A percentile compares a stretch with the other conserved stretches of the same genome.
Evolutionary conservation across 768 basidiomycete genomes (phyloP).

Genomic region (Pleurotus tuoliensis): DNA sequence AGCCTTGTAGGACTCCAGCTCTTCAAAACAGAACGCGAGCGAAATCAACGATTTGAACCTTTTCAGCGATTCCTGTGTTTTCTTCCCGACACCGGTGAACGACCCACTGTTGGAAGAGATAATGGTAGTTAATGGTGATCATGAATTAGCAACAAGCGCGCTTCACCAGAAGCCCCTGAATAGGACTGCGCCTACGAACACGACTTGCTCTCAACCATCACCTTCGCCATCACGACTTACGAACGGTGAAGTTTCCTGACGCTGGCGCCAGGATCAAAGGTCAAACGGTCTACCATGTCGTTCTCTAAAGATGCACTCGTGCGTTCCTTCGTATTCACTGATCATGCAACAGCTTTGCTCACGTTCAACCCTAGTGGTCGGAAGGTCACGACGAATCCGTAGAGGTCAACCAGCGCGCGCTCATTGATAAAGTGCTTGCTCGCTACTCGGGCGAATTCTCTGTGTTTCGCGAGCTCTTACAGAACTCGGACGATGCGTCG

Average conservation of each 20-base stretch:
- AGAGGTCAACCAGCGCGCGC: conserved; percentile 92
- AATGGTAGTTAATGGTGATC: too few species aligned
- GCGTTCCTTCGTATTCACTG: not conserved
- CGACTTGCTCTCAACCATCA: too few species aligned
- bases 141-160: too few species aligned
- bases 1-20: too few species aligned
- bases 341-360: not conserved
- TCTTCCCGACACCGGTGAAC: too few species aligned
- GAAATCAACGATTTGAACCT: too few species aligned
- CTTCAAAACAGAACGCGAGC: too few species aligned
- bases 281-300: not conserved
- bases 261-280: not conserved
- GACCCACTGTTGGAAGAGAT: too few species aligned
- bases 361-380: conserved; percentile 37
- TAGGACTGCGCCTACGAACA: too few species aligned
- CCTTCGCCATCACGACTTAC: too few species aligned
- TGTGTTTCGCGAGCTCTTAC: conserved; percentile 77
- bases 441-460: conserved; percentile 95
- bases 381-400: conserved; percentile 74
- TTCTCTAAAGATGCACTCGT: conserved; percentile 1
- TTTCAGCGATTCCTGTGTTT: too few species aligned
- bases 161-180: too few species aligned
- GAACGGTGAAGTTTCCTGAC: not conserved
- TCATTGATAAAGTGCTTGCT: conserved; percentile 95
- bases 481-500: conserved; percentile 93